Conservation (phyloP, 2,329 filamentous ascomycete species). For the Paraphoma chrysanthemicola region DNA sequence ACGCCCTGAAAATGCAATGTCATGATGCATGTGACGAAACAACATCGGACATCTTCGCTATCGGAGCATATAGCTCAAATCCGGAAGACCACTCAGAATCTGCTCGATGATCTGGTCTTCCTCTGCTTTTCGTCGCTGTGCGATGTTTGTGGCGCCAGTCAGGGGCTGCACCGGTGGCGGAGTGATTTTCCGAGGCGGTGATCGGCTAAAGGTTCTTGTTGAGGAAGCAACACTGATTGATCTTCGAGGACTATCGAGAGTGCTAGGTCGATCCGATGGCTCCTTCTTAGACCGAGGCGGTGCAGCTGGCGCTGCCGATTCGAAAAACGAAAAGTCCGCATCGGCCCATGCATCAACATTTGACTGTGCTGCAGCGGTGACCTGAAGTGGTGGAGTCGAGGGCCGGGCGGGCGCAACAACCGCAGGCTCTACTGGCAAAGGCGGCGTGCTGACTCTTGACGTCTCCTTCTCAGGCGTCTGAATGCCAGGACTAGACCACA, state of each 20-base stretch:
- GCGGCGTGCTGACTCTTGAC: neutral
- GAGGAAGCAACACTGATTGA: constrained; percentile 12
- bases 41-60: neutral
- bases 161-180: constrained; percentile 29
- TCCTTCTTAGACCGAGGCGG: constrained; percentile 8
- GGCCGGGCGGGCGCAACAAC: constrained; percentile 1
- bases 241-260: constrained; percentile 29
- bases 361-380: constrained; percentile 7
- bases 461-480: neutral
- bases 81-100: constrained; percentile 37
- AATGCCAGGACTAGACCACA: too few relatives aligned
- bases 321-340: constrained; percentile 39
- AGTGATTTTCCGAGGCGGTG: constrained; percentile 21
- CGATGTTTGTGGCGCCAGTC: constrained; percentile 31
- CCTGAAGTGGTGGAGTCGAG: constrained; percentile 10
- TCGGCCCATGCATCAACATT: constrained; percentile 18
- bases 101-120: constrained; percentile 35
- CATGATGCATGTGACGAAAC: neutral
- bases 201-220: constrained; percentile 23
- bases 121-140: constrained; percentile 33
- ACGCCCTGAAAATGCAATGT: neutral
- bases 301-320: constrained; percentile 22
- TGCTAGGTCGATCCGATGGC: constrained; percentile 29
- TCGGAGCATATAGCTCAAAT: constrained; percentile 43
- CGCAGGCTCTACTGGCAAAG: neutral